These are phyloP conservation scores for Erodium moschatum DNA, from an alignment of 441 rosid genomes.

Conservation along the genomic window DNA sequence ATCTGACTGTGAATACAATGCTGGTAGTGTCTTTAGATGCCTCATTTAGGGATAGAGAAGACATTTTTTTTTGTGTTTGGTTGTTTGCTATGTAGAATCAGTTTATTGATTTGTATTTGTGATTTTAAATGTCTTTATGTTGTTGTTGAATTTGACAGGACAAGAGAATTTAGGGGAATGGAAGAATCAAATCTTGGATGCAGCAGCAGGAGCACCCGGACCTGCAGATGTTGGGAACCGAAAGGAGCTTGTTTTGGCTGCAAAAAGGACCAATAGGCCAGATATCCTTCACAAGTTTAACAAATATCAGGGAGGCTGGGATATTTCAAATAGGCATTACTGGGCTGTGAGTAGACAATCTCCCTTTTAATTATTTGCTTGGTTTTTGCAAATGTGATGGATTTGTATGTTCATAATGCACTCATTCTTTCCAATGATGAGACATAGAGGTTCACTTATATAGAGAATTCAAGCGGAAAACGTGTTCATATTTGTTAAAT, in stretches of 20 bases:
- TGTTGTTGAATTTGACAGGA: constrained; percentile 30
- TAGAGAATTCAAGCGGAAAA: no score
- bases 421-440: not conserved
- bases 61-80: not conserved
- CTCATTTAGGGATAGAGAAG: not conserved
- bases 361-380: no score
- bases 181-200: constrained; percentile 40
- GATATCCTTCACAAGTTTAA: constrained; percentile 61
- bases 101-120: not conserved
- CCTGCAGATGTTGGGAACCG: constrained; percentile 28
- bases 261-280: constrained; percentile 70
- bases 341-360: constrained; percentile 64
- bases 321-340: constrained; percentile 67
- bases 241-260: constrained; percentile 52
- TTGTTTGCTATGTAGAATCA: not conserved
- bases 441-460: no score
- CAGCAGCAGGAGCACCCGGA: constrained; percentile 46
- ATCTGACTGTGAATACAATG: not conserved
- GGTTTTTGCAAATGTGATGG: not conserved
- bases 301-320: constrained; percentile 75
- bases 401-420: not conserved
- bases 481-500: no score
- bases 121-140: not conserved
- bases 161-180: constrained; percentile 48
- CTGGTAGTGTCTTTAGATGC: not conserved